These are phyloP conservation scores for Polyplosphaeria fusca DNA, from an alignment of 495 filamentous ascomycete species.

Conservation along the genomic window DNA sequence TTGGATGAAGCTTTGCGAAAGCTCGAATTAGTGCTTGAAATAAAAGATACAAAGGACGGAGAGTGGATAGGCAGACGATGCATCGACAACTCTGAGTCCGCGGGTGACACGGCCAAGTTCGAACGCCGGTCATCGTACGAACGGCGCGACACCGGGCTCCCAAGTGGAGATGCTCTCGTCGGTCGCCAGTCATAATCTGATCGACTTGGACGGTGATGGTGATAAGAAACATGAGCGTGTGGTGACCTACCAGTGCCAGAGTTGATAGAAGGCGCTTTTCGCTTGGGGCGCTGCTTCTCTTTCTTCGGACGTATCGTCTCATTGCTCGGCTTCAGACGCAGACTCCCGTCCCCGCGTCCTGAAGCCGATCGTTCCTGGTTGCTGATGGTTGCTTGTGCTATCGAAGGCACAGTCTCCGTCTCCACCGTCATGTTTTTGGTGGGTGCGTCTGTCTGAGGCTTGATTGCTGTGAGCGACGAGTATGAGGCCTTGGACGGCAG, in stretches of 20 bases:
- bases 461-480: conserved; percentile 40
- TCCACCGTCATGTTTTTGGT: conserved; percentile 95
- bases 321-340: conserved; percentile 81
- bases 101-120: conserved; percentile 7
- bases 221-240: conserved; percentile 21
- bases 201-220: conserved; percentile 28
- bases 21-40: conserved; percentile 34
- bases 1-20: conserved; percentile 73
- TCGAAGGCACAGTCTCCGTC: conserved; percentile 90
- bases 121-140: conserved; percentile 26
- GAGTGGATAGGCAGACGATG: conserved; percentile 11
- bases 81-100: conserved; percentile 17
- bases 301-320: conserved; percentile 93
- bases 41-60: conserved; percentile 28
- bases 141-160: conserved; percentile 22
- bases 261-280: conserved; percentile 69
- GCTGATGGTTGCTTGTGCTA: conserved; percentile 80
- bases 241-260: conserved; percentile 66
- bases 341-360: conserved; percentile 61
- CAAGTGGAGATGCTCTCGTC: conserved; percentile 8
- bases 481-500: conserved; percentile 37
- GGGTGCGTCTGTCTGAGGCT: conserved; percentile 66
- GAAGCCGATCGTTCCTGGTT: conserved; percentile 58
- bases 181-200: conserved; percentile 7
- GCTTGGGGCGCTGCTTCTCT: conserved; percentile 73